These are phyloP conservation scores for Artemisia annua DNA, from an alignment of 129 eudicot genomes.

Conservation along the genomic window DNA sequence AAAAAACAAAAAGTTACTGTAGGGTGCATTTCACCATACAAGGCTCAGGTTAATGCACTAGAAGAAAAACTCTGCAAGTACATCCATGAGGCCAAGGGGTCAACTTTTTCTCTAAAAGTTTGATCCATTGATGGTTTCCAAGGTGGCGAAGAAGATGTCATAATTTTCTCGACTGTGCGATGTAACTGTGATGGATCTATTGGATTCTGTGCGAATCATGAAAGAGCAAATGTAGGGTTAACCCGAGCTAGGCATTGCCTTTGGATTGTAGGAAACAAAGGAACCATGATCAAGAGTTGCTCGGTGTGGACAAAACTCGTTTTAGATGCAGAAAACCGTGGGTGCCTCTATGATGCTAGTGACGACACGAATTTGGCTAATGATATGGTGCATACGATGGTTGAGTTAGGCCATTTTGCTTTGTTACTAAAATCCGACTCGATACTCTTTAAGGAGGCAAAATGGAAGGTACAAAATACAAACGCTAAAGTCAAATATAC, in stretches of 20 bases:
- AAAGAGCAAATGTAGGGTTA: constrained; percentile 68
- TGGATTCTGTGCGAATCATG: constrained; percentile 55
- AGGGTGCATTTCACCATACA: constrained; percentile 41
- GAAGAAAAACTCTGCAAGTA: constrained; percentile 44
- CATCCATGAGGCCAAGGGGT: constrained; percentile 9
- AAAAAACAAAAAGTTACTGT: constrained; percentile 33
- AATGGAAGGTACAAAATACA: constrained; percentile 51
- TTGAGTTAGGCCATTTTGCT: constrained; percentile 32
- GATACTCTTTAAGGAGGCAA: constrained; percentile 36
- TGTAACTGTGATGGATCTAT: constrained; percentile 49
- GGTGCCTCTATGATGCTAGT: constrained; percentile 47
- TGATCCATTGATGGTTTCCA: constrained; percentile 74
- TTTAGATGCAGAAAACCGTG: constrained; percentile 54
- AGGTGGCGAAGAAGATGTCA: constrained; percentile 74
- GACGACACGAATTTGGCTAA: constrained; percentile 49
- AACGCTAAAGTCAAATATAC: background rate
- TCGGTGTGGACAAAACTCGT: constrained; percentile 62
- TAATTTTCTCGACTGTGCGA: constrained; percentile 65
- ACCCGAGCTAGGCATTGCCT: constrained; percentile 79
- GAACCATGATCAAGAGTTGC: constrained; percentile 52
- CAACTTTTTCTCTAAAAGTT: constrained; percentile 44
- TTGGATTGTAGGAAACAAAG: constrained; percentile 64
- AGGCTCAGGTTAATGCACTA: constrained; percentile 42
- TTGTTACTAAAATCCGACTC: constrained; percentile 20
- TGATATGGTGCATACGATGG: constrained; percentile 36